Conservation (phyloP, 306 rosid species). For the Benincasa hispida region DNA sequence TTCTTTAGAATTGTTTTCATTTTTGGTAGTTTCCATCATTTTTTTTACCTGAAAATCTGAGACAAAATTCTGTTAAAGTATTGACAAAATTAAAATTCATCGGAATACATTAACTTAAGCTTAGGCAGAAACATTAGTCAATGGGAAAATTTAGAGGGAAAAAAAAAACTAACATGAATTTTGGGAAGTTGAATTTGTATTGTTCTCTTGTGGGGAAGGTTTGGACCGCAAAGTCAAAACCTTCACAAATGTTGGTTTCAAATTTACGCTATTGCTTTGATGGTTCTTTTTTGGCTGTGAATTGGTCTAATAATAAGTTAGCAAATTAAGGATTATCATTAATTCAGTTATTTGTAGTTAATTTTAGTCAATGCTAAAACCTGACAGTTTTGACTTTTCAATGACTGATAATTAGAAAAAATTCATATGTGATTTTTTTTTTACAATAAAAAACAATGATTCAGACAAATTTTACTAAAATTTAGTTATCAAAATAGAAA, state of each 20-base stretch:
- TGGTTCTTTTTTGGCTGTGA: background rate
- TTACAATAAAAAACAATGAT: background rate
- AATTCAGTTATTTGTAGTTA: background rate
- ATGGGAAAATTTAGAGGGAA: background rate
- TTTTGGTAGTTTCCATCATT: slow-evolving; percentile 14
- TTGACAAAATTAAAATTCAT: background rate
- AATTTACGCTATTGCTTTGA: background rate
- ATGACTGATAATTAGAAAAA: background rate
- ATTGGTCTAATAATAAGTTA: background rate
- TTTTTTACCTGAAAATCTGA: background rate
- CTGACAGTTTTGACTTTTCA: background rate
- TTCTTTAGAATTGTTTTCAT: background rate
- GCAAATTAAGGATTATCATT: slow-evolving; percentile 12
- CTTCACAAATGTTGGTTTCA: background rate
- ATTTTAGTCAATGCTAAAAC: background rate
- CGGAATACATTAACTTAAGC: background rate
- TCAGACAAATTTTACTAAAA: background rate
- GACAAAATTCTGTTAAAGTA: background rate
- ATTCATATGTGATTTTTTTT: background rate
- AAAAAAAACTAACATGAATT: background rate
- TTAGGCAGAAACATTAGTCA: background rate
- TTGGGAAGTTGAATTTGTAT: background rate
- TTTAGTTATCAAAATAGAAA: background rate
- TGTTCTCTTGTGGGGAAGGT: background rate
- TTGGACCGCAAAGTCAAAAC: background rate